Evolutionary conservation across 164 flowering plant species (phyloP).

Genomic region (Vitis labrusca): DNA sequence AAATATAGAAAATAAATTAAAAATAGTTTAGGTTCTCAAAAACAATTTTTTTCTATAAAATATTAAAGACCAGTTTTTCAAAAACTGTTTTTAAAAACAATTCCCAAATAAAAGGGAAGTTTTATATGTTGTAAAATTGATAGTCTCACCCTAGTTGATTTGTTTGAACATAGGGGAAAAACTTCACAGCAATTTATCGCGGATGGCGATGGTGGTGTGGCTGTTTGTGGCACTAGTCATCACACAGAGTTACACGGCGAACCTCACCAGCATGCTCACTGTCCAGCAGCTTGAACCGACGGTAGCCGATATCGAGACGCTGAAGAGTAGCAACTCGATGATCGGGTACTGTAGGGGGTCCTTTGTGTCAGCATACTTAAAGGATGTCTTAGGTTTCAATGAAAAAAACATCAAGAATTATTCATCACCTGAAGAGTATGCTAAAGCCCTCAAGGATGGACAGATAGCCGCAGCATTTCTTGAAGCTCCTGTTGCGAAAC

Average conservation of each 20-base stretch:
- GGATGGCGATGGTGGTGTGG: conserved; percentile 33
- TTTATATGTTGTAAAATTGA: too few relatives aligned
- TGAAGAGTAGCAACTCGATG: conserved; percentile 12
- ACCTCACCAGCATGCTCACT: conserved; percentile 28
- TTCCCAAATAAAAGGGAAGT: too few relatives aligned
- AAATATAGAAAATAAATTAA: too few relatives aligned
- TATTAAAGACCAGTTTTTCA: too few relatives aligned
- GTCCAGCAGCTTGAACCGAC: conserved; percentile 21
- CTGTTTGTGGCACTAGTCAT: conserved; percentile 29
- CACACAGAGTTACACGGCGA: conserved; percentile 35
- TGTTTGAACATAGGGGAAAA: conserved; percentile 16
- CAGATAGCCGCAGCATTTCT: conserved; percentile 32
- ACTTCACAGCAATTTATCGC: conserved; percentile 30
- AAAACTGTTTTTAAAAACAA: too few relatives aligned
- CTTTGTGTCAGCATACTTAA: conserved; percentile 23
- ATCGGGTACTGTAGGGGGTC: conserved; percentile 27
- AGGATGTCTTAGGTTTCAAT: conserved; percentile 14
- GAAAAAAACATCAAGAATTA: conserved; percentile 17
- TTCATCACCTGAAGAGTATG: conserved; percentile 9
- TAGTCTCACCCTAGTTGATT: too few relatives aligned
- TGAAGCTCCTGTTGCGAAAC: conserved; percentile 23
- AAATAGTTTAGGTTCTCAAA: too few relatives aligned
- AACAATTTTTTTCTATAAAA: too few relatives aligned
- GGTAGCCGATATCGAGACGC: conserved; percentile 8
- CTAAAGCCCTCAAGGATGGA: conserved; percentile 19